Evolutionary conservation across 805 yeast species (phyloP).

Genomic region (Geotrichum ghanense): DNA sequence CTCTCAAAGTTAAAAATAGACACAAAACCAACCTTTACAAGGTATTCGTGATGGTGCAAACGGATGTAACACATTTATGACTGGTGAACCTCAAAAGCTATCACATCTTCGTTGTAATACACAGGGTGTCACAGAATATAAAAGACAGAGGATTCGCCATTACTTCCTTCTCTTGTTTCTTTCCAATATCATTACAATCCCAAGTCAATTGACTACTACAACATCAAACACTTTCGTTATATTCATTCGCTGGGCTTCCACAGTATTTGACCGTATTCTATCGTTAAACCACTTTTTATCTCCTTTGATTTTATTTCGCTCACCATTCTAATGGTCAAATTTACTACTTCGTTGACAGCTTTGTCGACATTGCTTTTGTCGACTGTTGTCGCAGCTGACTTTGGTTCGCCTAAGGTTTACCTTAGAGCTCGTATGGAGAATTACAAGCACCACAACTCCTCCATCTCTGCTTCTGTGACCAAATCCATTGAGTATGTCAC

Average conservation of each 20-base stretch:
- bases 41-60: too few species aligned
- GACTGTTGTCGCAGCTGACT: background rate
- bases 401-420: background rate
- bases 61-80: too few species aligned
- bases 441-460: background rate
- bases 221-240: background rate
- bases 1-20: too few species aligned
- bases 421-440: background rate
- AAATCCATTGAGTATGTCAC: background rate
- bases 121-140: too few species aligned
- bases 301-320: background rate
- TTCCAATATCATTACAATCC: background rate
- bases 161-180: background rate
- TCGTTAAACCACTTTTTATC: background rate
- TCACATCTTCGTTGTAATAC: too few species aligned
- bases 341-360: background rate
- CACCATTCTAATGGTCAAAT: background rate
- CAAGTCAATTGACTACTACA: background rate
- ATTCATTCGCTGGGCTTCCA: background rate
- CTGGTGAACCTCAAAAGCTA: too few species aligned
- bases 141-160: background rate
- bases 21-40: too few species aligned
- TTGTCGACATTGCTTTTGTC: background rate
- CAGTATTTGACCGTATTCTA: background rate
- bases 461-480: background rate